A percentile compares a stretch with the other conserved stretches of the same genome.
These are phyloP conservation scores for Setaria viridis DNA, from an alignment of 202 grass and related monocot genomes.

Conservation along the genomic window DNA sequence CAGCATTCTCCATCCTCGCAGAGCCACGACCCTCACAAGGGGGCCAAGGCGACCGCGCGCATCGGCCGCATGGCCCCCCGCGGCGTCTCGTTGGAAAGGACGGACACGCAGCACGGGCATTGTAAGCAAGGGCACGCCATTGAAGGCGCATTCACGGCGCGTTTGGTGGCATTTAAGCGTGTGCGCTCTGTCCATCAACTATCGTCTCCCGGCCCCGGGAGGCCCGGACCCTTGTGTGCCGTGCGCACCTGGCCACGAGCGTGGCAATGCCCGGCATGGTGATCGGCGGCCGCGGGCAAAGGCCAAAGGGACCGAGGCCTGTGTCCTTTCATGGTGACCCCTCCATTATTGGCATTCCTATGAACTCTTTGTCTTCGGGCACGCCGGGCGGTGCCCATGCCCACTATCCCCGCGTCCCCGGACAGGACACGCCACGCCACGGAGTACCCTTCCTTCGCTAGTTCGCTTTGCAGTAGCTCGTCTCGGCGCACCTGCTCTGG, in stretches of 20 bases:
- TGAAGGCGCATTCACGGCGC: slow-evolving; percentile 29
- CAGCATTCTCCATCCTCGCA: too few relatives aligned
- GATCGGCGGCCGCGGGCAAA: neutral
- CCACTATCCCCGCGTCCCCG: neutral
- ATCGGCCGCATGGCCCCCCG: too few relatives aligned
- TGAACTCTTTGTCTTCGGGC: neutral
- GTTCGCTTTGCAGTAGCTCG: neutral
- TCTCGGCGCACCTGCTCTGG: neutral
- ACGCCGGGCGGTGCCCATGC: neutral
- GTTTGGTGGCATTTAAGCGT: slow-evolving; percentile 44
- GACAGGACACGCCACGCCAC: neutral
- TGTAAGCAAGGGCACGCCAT: neutral
- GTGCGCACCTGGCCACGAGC: neutral
- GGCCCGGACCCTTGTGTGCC: neutral
- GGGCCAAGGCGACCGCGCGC: too few relatives aligned
- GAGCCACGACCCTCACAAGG: too few relatives aligned
- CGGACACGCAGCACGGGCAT: neutral
- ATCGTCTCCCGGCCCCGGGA: neutral
- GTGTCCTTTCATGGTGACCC: neutral
- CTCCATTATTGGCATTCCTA: neutral
- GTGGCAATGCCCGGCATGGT: neutral
- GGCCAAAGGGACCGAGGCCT: neutral
- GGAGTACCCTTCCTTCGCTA: too few relatives aligned
- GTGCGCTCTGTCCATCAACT: neutral
- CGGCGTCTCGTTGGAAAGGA: neutral